phyloP scores from a whole-genome alignment of 23 red algal genomes.

The Agarophyton chilense region DNA sequence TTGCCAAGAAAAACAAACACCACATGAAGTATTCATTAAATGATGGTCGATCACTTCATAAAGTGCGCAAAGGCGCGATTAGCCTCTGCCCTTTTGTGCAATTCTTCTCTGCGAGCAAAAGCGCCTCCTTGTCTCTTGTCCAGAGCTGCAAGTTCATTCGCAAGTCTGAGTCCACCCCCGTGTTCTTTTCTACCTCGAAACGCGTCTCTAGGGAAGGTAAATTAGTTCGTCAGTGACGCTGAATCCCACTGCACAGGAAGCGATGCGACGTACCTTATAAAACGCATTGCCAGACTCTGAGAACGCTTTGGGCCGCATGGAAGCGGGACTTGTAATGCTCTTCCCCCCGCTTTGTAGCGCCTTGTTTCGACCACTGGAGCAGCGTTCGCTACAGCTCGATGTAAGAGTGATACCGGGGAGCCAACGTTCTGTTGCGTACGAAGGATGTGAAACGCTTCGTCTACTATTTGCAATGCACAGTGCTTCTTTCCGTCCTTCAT shows the following conservation, averaged over 20 bases:
- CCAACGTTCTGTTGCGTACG: conserved; percentile 30
- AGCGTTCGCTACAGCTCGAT: conserved; percentile 66
- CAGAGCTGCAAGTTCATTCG: conserved; percentile 77
- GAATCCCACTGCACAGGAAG: background rate
- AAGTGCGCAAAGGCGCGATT: conserved; percentile 86
- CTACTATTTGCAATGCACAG: conserved; percentile 59
- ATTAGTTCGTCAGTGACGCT: background rate
- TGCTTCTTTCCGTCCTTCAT: conserved; percentile 88
- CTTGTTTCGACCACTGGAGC: conserved; percentile 74
- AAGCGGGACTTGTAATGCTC: conserved; percentile 66
- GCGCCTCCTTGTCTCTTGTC: conserved; percentile 61
- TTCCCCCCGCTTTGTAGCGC: conserved; percentile 41
- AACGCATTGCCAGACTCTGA: conserved; percentile 69
- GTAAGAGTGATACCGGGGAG: conserved; percentile 42
- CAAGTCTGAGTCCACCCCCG: conserved; percentile 65
- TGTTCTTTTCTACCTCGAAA: conserved; percentile 77
- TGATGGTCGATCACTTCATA: background rate
- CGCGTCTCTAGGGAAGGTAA: conserved; percentile 24
- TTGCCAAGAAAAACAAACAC: background rate
- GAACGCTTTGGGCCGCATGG: conserved; percentile 67
- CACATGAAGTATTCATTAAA: background rate
- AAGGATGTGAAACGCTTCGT: conserved; percentile 66
- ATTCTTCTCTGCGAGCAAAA: conserved; percentile 57
- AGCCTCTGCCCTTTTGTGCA: conserved; percentile 85
- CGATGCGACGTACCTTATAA: conserved; percentile 46